A percentile compares a stretch with the other conserved stretches of the same genome.
Conservation (phyloP, 2,329 filamentous ascomycete genomes). For the Didymosphaeria variabile region DNA sequence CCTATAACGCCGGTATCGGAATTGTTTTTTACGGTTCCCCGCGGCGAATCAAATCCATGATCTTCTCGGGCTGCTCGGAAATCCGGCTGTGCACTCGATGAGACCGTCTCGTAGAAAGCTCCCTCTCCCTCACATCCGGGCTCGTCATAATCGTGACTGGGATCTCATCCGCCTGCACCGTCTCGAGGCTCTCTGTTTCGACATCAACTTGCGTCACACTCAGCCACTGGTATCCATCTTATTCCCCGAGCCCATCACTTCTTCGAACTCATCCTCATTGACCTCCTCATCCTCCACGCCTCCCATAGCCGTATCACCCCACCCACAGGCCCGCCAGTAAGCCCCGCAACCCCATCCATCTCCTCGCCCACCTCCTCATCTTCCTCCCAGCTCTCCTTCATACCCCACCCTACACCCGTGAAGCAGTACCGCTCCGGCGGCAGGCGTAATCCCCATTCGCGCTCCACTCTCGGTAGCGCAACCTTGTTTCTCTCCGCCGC, state of each 20-base stretch:
- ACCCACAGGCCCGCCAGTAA: conserved; percentile 40
- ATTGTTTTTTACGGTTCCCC: neutral
- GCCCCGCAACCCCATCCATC: conserved; percentile 59
- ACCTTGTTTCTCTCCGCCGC: conserved; percentile 60
- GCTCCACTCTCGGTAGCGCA: conserved; percentile 56
- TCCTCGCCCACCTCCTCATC: conserved; percentile 78
- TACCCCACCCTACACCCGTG: conserved; percentile 46
- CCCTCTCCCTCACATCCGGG: neutral
- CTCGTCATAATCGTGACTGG: neutral
- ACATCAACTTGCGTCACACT: conserved; percentile 12
- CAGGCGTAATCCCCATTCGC: conserved; percentile 66
- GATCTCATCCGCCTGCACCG: no score
- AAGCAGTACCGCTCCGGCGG: conserved; percentile 68
- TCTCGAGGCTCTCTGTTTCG: neutral
- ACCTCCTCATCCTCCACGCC: conserved; percentile 48
- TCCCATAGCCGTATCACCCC: conserved; percentile 41
- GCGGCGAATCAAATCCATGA: neutral
- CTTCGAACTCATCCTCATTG: conserved; percentile 57
- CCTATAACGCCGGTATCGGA: neutral
- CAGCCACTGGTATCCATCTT: conserved; percentile 48
- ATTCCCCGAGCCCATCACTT: conserved; percentile 46
- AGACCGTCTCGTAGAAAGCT: neutral
- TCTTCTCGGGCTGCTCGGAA: neutral
- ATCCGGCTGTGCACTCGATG: neutral
- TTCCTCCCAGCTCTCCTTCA: conserved; percentile 66